Evolutionary conservation across 2,329 filamentous ascomycete genomes (phyloP).

Genomic region (Colletotrichum gigasporum): DNA sequence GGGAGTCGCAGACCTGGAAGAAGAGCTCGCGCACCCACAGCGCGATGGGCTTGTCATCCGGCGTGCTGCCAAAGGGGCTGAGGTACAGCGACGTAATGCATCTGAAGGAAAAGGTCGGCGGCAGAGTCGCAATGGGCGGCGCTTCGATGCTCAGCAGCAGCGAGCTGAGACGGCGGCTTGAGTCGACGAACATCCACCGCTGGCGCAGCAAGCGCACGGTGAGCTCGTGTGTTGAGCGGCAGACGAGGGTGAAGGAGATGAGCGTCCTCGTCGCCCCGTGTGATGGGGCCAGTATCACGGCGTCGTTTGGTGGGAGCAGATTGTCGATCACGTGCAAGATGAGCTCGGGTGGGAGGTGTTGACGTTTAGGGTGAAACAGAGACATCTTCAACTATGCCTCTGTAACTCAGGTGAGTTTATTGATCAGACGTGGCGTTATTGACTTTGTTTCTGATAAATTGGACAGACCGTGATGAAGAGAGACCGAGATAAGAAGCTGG

Average conservation of each 20-base stretch:
- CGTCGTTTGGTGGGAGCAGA: conserved; percentile 43
- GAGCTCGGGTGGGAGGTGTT: conserved; percentile 44
- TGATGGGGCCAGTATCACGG: conserved; percentile 45
- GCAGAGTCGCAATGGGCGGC: not conserved
- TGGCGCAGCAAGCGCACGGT: conserved; percentile 54
- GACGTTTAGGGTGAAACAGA: not conserved
- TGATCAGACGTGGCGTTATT: too few species aligned
- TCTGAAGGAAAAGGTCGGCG: conserved; percentile 37
- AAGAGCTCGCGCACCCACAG: conserved; percentile 53
- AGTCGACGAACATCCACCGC: conserved; percentile 56
- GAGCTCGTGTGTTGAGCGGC: conserved; percentile 49
- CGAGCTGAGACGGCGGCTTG: conserved; percentile 43
- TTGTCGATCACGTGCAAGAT: conserved; percentile 46
- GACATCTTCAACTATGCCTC: not conserved
- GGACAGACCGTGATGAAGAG: too few species aligned
- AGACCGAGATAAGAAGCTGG: too few species aligned
- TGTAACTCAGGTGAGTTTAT: not conserved
- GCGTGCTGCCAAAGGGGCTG: conserved; percentile 44
- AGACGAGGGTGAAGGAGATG: conserved; percentile 53
- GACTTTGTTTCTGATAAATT: too few species aligned
- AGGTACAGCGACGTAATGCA: conserved; percentile 53
- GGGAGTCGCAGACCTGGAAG: conserved; percentile 46
- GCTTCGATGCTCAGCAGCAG: conserved; percentile 44
- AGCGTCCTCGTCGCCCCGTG: conserved; percentile 54
- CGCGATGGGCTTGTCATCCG: conserved; percentile 52